Percentiles rank a stretch among this genome's conserved stretches.
Conservation (phyloP, 2,329 filamentous ascomycete species). For the Acrocalymma vagum region DNA sequence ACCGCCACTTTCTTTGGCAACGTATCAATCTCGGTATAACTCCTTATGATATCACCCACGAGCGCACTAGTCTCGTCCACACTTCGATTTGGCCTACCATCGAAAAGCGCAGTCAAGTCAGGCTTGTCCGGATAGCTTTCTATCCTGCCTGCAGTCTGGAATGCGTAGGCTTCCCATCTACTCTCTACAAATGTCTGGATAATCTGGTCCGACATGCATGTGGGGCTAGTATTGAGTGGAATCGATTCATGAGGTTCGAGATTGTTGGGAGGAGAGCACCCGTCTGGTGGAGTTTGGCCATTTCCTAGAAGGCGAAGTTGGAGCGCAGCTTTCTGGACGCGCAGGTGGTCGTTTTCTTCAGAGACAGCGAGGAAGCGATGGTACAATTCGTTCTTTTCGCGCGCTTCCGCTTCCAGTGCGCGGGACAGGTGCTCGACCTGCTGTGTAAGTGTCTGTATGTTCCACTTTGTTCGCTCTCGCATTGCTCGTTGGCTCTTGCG, state of each 20-base stretch:
- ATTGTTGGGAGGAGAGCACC: slow-evolving; percentile 1
- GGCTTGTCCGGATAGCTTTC: slow-evolving; percentile 21
- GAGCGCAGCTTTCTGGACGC: slow-evolving; percentile 30
- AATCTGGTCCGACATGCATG: slow-evolving; percentile 27
- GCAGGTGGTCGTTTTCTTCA: slow-evolving; percentile 30
- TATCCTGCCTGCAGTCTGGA: slow-evolving; percentile 14
- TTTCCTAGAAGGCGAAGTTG: slow-evolving; percentile 27
- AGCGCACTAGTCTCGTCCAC: slow-evolving; percentile 22
- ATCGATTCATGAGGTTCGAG: slow-evolving; percentile 22
- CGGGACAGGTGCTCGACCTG: slow-evolving; percentile 27
- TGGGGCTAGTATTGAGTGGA: slow-evolving; percentile 30
- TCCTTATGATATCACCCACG: slow-evolving; percentile 22
- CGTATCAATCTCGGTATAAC: slow-evolving; percentile 28
- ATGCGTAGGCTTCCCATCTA: slow-evolving; percentile 25
- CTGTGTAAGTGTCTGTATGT: slow-evolving; percentile 28
- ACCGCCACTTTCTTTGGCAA: slow-evolving; percentile 32
- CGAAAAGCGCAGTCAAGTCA: slow-evolving; percentile 23
- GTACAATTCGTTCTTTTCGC: slow-evolving; percentile 22
- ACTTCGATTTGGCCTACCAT: slow-evolving; percentile 23
- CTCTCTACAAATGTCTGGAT: slow-evolving; percentile 30
- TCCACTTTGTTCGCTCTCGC: slow-evolving; percentile 30
- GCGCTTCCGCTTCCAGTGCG: slow-evolving; percentile 18
- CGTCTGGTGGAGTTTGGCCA: slow-evolving; percentile 13
- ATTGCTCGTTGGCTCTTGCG: slow-evolving; percentile 33
- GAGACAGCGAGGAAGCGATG: slow-evolving; percentile 22